A percentile compares a stretch with the other conserved stretches of the same genome.
Conservation (phyloP, 2,329 filamentous ascomycete species). For the Acrocalymma vagum region DNA sequence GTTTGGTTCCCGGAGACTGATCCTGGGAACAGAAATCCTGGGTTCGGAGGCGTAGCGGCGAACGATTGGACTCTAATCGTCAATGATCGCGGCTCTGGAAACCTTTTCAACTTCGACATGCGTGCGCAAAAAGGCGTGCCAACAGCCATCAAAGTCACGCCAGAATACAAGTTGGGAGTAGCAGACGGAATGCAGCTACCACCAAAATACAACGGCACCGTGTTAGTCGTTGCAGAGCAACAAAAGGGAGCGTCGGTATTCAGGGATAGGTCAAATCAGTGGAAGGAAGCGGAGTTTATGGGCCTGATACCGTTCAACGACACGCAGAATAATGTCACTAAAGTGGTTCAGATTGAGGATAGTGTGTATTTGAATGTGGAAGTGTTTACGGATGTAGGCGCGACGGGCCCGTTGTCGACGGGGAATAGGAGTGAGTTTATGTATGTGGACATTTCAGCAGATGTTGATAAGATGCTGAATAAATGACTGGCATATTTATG, state of each 20-base stretch:
- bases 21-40: conserved; percentile 3
- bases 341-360: conserved; percentile 17
- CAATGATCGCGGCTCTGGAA: conserved; percentile 6
- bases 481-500: too few relatives aligned
- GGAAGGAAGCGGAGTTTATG: conserved; percentile 16
- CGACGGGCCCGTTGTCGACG: conserved; percentile 6
- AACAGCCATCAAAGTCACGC: not conserved
- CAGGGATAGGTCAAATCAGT: conserved; percentile 8
- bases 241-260: conserved; percentile 9
- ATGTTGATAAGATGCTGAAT: conserved; percentile 14
- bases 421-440: conserved; percentile 17
- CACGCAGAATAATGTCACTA: conserved; percentile 3
- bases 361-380: conserved; percentile 13
- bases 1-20: conserved; percentile 3
- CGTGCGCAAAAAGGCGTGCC: conserved; percentile 6
- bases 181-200: conserved; percentile 17
- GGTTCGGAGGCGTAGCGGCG: conserved; percentile 11
- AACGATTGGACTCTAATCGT: conserved; percentile 9
- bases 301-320: conserved; percentile 4
- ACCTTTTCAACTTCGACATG: conserved; percentile 17
- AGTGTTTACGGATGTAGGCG: conserved; percentile 10
- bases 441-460: conserved; percentile 17
- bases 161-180: not conserved
- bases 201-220: conserved; percentile 17
- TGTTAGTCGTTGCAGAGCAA: conserved; percentile 13